phyloP scores from a whole-genome alignment of 495 filamentous ascomycete species.

The Penicillium egyptiacum region DNA sequence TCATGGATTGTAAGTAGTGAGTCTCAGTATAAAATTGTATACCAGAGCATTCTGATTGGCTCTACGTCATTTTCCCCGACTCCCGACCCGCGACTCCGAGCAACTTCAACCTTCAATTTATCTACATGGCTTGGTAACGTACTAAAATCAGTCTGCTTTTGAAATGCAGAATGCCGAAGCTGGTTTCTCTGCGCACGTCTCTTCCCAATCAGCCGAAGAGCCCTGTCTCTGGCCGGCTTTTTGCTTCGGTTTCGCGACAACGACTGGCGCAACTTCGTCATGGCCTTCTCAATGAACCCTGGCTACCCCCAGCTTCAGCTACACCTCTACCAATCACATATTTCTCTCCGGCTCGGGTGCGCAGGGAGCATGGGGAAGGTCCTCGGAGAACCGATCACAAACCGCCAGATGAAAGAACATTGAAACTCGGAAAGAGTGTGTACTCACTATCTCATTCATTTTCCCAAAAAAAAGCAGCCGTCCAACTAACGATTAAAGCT shows the following conservation, averaged over 20 bases:
- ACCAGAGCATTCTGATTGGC: conserved; percentile 25
- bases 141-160: background rate
- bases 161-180: conserved; percentile 39
- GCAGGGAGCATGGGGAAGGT: conserved; percentile 16
- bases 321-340: conserved; percentile 20
- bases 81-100: conserved; percentile 9
- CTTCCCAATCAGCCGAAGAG: conserved; percentile 11
- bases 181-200: conserved; percentile 21
- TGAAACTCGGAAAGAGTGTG: conserved; percentile 89
- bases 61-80: conserved; percentile 14
- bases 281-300: conserved; percentile 34
- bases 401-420: conserved; percentile 70
- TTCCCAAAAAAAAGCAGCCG: background rate
- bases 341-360: conserved; percentile 27
- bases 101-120: background rate
- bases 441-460: conserved; percentile 9
- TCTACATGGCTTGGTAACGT: conserved; percentile 21
- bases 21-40: conserved; percentile 17
- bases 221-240: conserved; percentile 18
- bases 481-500: conserved; percentile 48
- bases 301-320: conserved; percentile 25
- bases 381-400: conserved; percentile 37
- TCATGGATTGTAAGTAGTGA: background rate
- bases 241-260: conserved; percentile 29
- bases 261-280: conserved; percentile 35